Conservation (phyloP, 1,284 basidiomycete species). For the Erythrobasidium hasegawianum region DNA sequence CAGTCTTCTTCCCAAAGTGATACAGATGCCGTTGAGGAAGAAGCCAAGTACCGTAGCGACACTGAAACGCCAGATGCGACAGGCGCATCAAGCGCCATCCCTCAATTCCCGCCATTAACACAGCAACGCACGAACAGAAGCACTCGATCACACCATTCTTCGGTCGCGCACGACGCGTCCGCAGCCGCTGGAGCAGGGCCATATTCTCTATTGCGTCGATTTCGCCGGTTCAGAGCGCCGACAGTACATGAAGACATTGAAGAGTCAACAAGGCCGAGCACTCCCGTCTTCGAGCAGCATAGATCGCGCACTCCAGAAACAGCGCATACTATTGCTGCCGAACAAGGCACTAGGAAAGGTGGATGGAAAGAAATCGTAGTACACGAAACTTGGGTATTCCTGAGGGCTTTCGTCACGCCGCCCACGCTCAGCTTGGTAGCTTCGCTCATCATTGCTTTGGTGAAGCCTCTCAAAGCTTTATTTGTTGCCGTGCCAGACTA, state of each 20-base stretch:
- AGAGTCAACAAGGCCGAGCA: conserved; percentile 2
- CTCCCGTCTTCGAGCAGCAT: not conserved
- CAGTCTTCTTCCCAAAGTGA: not conserved
- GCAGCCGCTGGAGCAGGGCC: not conserved
- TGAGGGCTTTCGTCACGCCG: not conserved
- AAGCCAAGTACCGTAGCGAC: not conserved
- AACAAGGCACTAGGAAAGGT: not conserved
- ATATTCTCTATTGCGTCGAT: not conserved
- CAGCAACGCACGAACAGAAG: not conserved
- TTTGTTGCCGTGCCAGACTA: not conserved
- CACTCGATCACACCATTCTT: not conserved
- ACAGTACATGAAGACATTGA: not conserved
- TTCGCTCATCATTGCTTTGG: not conserved
- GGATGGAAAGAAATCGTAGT: not conserved
- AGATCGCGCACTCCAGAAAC: not conserved
- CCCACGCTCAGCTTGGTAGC: not conserved
- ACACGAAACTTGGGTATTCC: not conserved
- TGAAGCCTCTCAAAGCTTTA: not conserved
- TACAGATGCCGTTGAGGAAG: not conserved
- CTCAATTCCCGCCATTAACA: not conserved
- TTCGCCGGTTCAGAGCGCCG: not conserved
- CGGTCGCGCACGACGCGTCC: not conserved
- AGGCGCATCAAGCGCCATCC: not conserved
- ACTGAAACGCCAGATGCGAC: not conserved
- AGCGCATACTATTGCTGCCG: not conserved